These are phyloP conservation scores for Penicillium sp. DNA, from an alignment of 2,329 filamentous ascomycete genomes.

Conservation along the genomic window DNA sequence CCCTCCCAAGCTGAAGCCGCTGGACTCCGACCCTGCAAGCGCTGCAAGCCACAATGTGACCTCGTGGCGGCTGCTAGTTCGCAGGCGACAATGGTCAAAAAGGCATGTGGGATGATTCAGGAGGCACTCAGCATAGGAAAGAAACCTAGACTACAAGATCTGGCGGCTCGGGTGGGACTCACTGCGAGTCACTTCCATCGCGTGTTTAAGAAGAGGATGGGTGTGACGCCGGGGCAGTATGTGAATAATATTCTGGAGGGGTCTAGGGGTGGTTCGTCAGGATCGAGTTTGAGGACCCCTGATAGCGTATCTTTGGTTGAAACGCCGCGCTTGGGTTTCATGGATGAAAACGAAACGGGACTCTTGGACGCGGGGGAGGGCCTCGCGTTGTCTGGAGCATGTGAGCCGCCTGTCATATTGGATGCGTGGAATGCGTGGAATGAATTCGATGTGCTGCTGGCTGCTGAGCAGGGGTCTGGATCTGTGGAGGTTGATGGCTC, in stretches of 20 bases:
- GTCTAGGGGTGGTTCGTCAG: slow-evolving; percentile 1
- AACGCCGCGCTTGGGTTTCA: slow-evolving; percentile 4
- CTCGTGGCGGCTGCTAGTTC: slow-evolving; percentile 24
- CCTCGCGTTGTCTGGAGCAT: slow-evolving; percentile 6
- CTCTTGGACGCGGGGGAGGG: slow-evolving; percentile 16
- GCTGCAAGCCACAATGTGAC: slow-evolving; percentile 48
- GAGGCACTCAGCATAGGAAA: slow-evolving; percentile 23
- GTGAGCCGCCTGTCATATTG: slow-evolving; percentile 1
- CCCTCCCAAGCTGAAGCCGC: slow-evolving; percentile 47
- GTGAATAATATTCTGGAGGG: slow-evolving; percentile 16
- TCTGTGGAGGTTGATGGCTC: slow-evolving; percentile 5
- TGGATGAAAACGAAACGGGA: slow-evolving; percentile 1
- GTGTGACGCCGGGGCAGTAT: slow-evolving; percentile 50
- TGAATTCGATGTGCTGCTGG: slow-evolving; percentile 37
- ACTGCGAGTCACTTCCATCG: slow-evolving; percentile 56
- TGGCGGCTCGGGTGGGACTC: slow-evolving; percentile 49
- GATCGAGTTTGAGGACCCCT: slow-evolving; percentile 1
- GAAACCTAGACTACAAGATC: slow-evolving; percentile 43
- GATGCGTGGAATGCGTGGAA: slow-evolving; percentile 33
- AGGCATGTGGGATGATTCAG: slow-evolving; percentile 33
- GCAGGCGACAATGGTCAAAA: slow-evolving; percentile 30
- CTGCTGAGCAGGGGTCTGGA: slow-evolving; percentile 24
- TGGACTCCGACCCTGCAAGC: slow-evolving; percentile 57
- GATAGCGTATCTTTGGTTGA: slow-evolving; percentile 8
- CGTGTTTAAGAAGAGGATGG: slow-evolving; percentile 53